Evolutionary conservation across 257 asterid species (phyloP), one percentile per base, ranked within the genome.

Genomic region (Nicotiana benthamiana): DNA sequence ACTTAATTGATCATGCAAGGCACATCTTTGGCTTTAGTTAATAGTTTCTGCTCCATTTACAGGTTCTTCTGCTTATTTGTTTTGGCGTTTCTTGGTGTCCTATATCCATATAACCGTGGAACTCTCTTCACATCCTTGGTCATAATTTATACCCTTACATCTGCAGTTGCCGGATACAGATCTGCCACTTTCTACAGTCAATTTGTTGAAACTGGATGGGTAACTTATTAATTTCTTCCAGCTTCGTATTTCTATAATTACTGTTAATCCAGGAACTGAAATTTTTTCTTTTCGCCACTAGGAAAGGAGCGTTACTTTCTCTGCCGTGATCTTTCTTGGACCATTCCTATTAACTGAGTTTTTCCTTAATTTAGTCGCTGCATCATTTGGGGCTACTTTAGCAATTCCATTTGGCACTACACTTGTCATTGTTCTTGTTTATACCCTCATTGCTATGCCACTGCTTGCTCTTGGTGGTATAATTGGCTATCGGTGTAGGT

Each of bases 61-160:
- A 95, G 98, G 96, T 83, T 88, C 78, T 70, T 80, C 77, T 81
- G 88, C 82, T 84, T 93, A 86, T 91, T 85, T 65, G 63, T 84
- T 78, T 86, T 93, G 89, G 86, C 96, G 54, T 88, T 86, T 76
- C 74, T 87, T 66, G 94, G 97, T 66, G 85, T 88, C 79, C 83
- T 92, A 76, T 88, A 90, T 85, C 98, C 99, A 30, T 90, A 91
- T 84, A 89, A 88, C 82, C 97, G 84, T 65, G 98, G 97, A 54
- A 67, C 94, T 68, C 90, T 93, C 82, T 86, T 86, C 74, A 89
- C 89, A 74, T 81, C 85, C 56, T 75, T 87, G 82, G 84, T 93
- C 89, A 77, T 84, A 62, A 46, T 88, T 80, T 93, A 90, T 84
- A 74, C 89, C 86, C 85, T 93, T 78, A 86, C 98, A 48, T 91